Base-by-base conservation (phyloP, 140 eudicot genomes). In the Senecio squalidus region DNA sequence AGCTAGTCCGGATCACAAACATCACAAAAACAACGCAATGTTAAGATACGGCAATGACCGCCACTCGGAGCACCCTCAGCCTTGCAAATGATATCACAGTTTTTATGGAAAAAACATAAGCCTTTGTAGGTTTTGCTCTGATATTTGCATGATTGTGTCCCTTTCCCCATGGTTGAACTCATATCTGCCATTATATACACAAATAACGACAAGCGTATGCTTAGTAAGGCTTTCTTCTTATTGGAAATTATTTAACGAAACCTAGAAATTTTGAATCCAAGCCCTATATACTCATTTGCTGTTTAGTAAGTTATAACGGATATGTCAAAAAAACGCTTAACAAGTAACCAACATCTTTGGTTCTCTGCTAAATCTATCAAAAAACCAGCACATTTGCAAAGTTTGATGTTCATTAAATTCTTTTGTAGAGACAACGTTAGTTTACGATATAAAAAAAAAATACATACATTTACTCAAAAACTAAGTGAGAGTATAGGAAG, bases 51-150 rank as follows among this genome's bases (percentile, higher is more conserved):
- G 34, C 77, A 72, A 46, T 15, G 77, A 26, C 77, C 77, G 27
- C 77, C 77, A 64, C 62, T 50, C 17, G 69, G 64, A 55, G 77
- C 77, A 47, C 77, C 72, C 16, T 72, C 77, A 5, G 66, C 77
- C 47, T 64, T 63, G 39, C 77, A 72, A 36, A 72, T 72, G 55
- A 64, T 64, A 27, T 72, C 72, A 34, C 77, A 72, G 41, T 64
- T 72, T 46, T 30, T 72, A 4, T 40, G 55, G 36, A 22, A 64
- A 30, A 72, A 64, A 31, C 77, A 72, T n/a, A 72, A 47, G 11
- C 77, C 77, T 64, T 72, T 64, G 58, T 64, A 72, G 16, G 67
- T 72, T 47, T 27, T 72, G 39, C 77, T 72, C 1, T 55, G 17
- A 64, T 72, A 39, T 21, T 55, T 72, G 58, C 77, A 72, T 34